Percentiles rank a stretch among this genome's conserved stretches.
phyloP scores from a whole-genome alignment of 1,284 basidiomycete genomes.

The Sanghuangporus weigelae region DNA sequence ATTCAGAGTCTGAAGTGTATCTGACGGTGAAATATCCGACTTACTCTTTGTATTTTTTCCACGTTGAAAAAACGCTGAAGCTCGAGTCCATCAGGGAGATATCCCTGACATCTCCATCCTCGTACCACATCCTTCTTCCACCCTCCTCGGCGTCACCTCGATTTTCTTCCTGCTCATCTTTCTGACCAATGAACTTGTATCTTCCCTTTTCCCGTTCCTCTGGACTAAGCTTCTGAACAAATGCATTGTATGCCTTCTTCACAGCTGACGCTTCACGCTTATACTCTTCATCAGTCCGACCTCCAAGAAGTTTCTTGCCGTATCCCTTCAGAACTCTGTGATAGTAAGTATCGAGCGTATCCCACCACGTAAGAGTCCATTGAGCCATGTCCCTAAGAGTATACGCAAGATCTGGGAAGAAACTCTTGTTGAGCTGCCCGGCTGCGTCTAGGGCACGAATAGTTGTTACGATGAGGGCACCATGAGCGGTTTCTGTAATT shows the following conservation, averaged over 20 bases:
- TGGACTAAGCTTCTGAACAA: constrained; percentile 25
- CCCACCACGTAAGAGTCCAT: constrained; percentile 28
- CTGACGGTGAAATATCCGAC: background rate
- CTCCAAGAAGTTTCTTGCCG: constrained; percentile 30
- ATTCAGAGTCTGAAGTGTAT: background rate
- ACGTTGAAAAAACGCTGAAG: constrained; percentile 27
- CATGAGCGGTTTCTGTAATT: constrained; percentile 33
- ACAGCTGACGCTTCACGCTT: constrained; percentile 28
- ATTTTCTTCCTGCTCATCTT: constrained; percentile 23
- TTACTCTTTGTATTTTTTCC: constrained; percentile 35
- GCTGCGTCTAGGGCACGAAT: constrained; percentile 32
- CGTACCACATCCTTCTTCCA: constrained; percentile 29
- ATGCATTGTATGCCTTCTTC: constrained; percentile 31
- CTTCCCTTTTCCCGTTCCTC: constrained; percentile 22
- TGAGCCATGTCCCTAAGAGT: constrained; percentile 28
- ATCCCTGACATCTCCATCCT: constrained; percentile 14
- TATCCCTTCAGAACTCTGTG: constrained; percentile 32
- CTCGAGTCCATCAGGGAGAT: constrained; percentile 17
- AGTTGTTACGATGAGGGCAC: constrained; percentile 32
- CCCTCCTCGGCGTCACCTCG: background rate
- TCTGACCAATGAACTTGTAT: background rate
- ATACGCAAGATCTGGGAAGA: constrained; percentile 33
- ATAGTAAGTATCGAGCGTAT: constrained; percentile 26
- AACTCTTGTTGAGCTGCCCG: constrained; percentile 25
- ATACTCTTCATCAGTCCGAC: constrained; percentile 27